Conservation (phyloP, 345 rosid genomes). For the rapeseed (Brassica napus) region Da-Ae NC_063444.1:46633501-46634000, state of each 20-base stretch:
- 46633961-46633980: neutral
- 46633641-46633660: conserved; percentile 8
- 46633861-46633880: neutral
- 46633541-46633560: neutral
- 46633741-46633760: neutral
- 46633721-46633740: neutral
- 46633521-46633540: conserved; percentile 1
- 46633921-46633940: neutral
- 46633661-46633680: conserved; percentile 1
- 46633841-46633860: neutral
- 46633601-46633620: neutral
- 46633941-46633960: neutral
- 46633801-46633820: neutral
- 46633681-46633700: conserved; percentile 6
- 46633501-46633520: neutral
- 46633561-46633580: neutral
- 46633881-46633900: neutral
- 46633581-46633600: neutral
- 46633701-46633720: conserved; percentile 23
- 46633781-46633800: neutral
- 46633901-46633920: neutral
- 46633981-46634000: no score
- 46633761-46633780: neutral
- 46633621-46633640: conserved; percentile 9
- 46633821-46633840: neutral